Evolutionary conservation across 148 eudicot genomes (phyloP), one percentile per base, ranked within the genome.

Genomic region (Heliosperma pusillum): DNA sequence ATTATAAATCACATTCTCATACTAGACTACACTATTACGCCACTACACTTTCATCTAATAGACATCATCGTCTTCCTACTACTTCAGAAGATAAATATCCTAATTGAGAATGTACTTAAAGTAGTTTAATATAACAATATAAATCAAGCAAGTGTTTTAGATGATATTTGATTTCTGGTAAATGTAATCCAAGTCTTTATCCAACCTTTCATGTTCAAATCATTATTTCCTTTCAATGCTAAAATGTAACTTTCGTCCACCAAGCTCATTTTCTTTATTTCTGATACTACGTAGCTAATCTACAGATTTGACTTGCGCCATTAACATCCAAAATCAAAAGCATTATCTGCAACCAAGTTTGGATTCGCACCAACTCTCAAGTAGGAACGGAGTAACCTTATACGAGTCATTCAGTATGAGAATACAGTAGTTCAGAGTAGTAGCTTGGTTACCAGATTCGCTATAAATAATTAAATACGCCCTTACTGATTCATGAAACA

Each of bases 341-440:
- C 36, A 61, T 61, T 10, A 24, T 61, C 66, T 60, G 26, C 13
- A 21, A 65, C 7, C 69, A 47, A 65, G 47, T 65, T 65, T 65
- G 69, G 12, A 30, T 30, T 30, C 0, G 44, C 10, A 10, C 13
- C 47, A 65, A 30, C 9, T 30, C 1, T 7, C 9, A 60, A 60
- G 4, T 22, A 8, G 15, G 17, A 65, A 62, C 26, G 17, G 1
- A 12, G 36, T 33, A 65, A 22, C 69, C 69, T 17, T 30, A 1
- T n/a, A 30, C 20, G 7, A 26, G 67, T 27, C 40, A 63, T 27
- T 8, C 29, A 36, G 20, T 27, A 63, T 63, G n/a, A n/a, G 45
- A 19, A 5, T 33, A 33, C 40, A 33, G 40, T 33, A 33, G 40
- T 33, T 33, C 40, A 33, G 40, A 33, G 40, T 33, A 33, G n/a